Base-by-base conservation (phyloP, 768 basidiomycete species). In the Phlegmacium glaucopus region DNA sequence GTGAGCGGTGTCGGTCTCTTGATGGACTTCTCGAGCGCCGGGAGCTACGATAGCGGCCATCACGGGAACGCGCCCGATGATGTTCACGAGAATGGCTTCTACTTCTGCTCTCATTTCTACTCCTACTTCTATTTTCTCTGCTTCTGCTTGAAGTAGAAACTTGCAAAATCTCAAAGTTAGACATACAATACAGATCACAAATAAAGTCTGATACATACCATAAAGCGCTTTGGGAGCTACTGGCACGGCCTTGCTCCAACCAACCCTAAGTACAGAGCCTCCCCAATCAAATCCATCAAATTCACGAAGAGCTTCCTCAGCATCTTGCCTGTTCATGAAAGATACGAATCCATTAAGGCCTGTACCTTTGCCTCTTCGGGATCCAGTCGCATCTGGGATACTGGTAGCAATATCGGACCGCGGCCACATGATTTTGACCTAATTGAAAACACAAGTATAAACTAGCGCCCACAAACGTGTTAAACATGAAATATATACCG, bases 391-490 rank as follows among this genome's bases (percentile, higher is more conserved):
- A 38, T 90, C 85, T 17, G 82, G 78, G 2, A 85, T 90, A 40
- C 86, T 85, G 6, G 67, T 53, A 2, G 77, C 74, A 13, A 69
- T 76, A 60, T 94, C 92, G 9, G 83, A 79, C 34, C 95, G 83
- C n/a, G 94, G 95, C 94, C 94, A 98, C 94, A 98, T 97, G 54
- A 98, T 84, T 74, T 95, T 93, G 37, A 94, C 90, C 90, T 93
- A 46, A 2, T 18, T 10, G 29, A 9, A 22, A 22, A 22, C 22
- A 22, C 5, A 22, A 22, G 46, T 12, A 36, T 22, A n/a, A n/a
- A 50, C 25, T 9, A 4, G 22, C 48, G 5, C 6, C 6, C 3
- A 30, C 32, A 49, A 10, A 16, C 43, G 15, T 10, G 44, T 26
- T 6, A 27, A 45, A n/a, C 4, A 10, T n/a, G 32, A n/a, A 29